These are phyloP conservation scores for Prototheca wickerhamii DNA, from an alignment of 163 green algal species.

Conservation along the genomic window DNA sequence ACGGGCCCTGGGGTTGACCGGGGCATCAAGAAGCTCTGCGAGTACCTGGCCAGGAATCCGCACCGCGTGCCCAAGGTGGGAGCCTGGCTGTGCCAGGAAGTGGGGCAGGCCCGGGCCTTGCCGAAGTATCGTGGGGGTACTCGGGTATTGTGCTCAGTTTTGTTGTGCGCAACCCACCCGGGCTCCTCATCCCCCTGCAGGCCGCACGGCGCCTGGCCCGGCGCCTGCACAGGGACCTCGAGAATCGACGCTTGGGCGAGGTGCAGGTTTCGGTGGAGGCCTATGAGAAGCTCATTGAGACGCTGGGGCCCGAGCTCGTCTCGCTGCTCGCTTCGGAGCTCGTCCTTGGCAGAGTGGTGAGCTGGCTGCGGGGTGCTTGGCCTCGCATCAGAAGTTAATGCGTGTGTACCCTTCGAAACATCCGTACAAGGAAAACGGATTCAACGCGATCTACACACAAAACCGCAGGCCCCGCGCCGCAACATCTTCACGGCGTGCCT, in stretches of 20 bases:
- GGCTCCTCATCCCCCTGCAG: slow-evolving; percentile 9
- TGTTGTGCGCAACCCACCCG: neutral
- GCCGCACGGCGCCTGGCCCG: slow-evolving; percentile 45
- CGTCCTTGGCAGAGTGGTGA: slow-evolving; percentile 7
- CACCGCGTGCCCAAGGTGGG: slow-evolving; percentile 43
- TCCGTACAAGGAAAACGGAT: too few relatives aligned
- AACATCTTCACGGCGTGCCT: too few relatives aligned
- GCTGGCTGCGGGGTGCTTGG: neutral
- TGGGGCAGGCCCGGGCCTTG: neutral
- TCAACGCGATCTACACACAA: too few relatives aligned
- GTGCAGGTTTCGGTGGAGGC: slow-evolving; percentile 41
- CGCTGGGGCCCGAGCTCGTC: slow-evolving; percentile 1
- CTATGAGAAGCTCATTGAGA: slow-evolving; percentile 36
- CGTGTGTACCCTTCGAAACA: too few relatives aligned
- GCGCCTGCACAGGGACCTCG: slow-evolving; percentile 32
- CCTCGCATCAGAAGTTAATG: too few relatives aligned
- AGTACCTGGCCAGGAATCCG: slow-evolving; percentile 54
- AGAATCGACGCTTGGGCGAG: slow-evolving; percentile 25
- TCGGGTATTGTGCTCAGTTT: neutral
- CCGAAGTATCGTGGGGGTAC: neutral
- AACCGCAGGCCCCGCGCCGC: too few relatives aligned
- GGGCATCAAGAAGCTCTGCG: slow-evolving; percentile 49
- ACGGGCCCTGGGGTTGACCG: slow-evolving; percentile 30
- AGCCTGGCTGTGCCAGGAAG: neutral
- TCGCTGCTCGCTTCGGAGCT: slow-evolving; percentile 22